Evolutionary conservation across 1,284 basidiomycete genomes (phyloP).

Genomic region (Sphaerobolus stellatus): DNA sequence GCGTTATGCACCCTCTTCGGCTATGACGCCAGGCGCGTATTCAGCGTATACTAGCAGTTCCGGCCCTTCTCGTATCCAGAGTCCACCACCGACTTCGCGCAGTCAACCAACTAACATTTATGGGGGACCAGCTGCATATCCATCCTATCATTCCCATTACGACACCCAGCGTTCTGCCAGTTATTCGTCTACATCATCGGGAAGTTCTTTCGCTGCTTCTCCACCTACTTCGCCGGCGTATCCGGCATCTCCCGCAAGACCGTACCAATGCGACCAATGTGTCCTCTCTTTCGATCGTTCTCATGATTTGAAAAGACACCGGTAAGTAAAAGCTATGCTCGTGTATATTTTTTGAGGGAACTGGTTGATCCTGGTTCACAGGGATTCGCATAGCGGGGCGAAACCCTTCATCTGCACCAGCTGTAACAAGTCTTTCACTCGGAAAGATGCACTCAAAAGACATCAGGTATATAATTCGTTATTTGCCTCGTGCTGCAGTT

Average conservation of each 20-base stretch:
- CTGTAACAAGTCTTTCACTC: conserved; percentile 79
- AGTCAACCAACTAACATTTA: no score
- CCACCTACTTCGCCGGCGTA: conserved; percentile 31
- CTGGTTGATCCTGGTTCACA: background rate
- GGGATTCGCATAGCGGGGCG: conserved; percentile 12
- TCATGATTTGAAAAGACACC: conserved; percentile 77
- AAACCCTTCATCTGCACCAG: conserved; percentile 73
- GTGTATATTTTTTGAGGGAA: background rate
- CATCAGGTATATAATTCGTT: conserved; percentile 54
- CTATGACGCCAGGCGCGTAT: no score
- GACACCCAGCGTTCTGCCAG: background rate
- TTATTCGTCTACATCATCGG: conserved; percentile 3
- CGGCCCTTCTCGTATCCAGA: background rate
- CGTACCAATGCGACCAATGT: conserved; percentile 75
- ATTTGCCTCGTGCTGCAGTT: conserved; percentile 11
- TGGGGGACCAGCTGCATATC: background rate
- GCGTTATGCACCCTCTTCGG: no score
- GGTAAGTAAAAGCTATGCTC: conserved; percentile 21
- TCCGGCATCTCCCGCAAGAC: conserved; percentile 63
- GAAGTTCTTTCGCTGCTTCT: background rate
- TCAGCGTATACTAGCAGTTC: background rate
- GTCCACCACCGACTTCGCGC: no score
- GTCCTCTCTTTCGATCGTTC: conserved; percentile 79
- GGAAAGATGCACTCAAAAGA: conserved; percentile 78
- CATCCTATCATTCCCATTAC: background rate